Percentiles rank a stretch among this genome's conserved stretches.
Evolutionary conservation across 2,329 filamentous ascomycete species (phyloP).

Genomic region (Alternaria gaisen): DNA sequence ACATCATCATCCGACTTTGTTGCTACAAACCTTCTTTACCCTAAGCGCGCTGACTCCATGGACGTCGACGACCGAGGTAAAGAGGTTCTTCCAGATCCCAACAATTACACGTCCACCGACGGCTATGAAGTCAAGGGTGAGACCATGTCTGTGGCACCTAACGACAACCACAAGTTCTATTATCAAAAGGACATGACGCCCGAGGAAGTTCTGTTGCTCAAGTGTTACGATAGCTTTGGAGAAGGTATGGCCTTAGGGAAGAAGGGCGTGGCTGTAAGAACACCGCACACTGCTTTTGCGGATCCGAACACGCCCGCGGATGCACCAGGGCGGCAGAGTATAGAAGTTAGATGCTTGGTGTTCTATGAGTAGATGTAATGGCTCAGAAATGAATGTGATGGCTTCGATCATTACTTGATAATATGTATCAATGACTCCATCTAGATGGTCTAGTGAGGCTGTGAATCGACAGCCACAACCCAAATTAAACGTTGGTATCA

Average conservation of each 20-base stretch:
- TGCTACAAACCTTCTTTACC: constrained; percentile 70
- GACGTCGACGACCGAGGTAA: constrained; percentile 66
- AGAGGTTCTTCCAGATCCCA: constrained; percentile 63
- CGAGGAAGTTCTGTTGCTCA: constrained; percentile 63
- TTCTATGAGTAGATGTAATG: constrained; percentile 62
- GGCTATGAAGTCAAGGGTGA: constrained; percentile 72
- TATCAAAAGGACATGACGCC: constrained; percentile 74
- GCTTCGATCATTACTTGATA: not conserved
- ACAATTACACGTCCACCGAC: constrained; percentile 58
- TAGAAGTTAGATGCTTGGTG: constrained; percentile 70
- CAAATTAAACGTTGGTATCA: not conserved
- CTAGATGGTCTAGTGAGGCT: not conserved
- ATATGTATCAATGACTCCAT: not conserved
- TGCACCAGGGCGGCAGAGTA: constrained; percentile 65
- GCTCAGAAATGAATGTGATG: too few relatives aligned
- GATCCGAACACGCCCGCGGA: constrained; percentile 64
- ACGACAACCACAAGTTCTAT: constrained; percentile 67
- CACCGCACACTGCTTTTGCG: constrained; percentile 72
- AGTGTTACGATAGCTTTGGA: constrained; percentile 58
- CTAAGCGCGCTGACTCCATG: constrained; percentile 46
- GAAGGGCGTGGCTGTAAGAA: constrained; percentile 54
- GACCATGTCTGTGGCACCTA: constrained; percentile 68
- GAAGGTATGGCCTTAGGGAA: constrained; percentile 53
- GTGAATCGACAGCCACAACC: not conserved
- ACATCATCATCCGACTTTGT: constrained; percentile 67